Base-by-base conservation (phyloP, 2,329 filamentous ascomycete species). In the Echinosphaeria canescens region DNA sequence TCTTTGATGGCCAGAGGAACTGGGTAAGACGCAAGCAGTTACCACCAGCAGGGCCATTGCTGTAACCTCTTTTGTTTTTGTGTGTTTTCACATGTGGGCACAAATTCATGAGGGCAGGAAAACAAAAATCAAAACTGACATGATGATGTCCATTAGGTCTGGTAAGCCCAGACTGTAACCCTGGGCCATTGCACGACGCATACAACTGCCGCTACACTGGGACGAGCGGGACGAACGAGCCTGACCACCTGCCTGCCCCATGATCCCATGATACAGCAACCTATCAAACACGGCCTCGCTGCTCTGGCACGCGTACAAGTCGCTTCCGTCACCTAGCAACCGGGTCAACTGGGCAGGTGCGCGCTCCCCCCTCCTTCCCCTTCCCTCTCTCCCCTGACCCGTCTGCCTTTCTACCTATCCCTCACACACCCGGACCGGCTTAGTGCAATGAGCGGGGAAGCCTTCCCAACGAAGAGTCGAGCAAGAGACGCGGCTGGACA, bases 291-390 rank as follows among this genome's bases (percentile, higher is more conserved):
- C 70, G 4, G 69, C 79, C 6, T 71, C 76, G 4, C 58, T 85
- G 15, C 56, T 85, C 34, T 85, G 76, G 73, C 75, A 88, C 41
- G 75, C 72, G 4, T 76, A 74, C 42, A 73, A 78, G 43, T 78
- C 75, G 7, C 55, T 85, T 10, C 62, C 68, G 2, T 46, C 54
- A 0, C 75, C 78, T 2, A 72, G 65, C 27, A 62, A 51, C 22
- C 49, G 64, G 11, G 74, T 80, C 13, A 85, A 88, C 48, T 88
- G 79, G 79, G 69, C 75, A 24, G 69, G 67, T 70, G 46, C 24
- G 36, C 29, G 10, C 13, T 13, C 17, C 6, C 17, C 17, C 17
- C 7, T 23, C 12, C 15, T 26, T 4, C 26, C 13, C 10, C 12
- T 28, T 17, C 19, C 13, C 18, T 22, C 15, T 23, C 17, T 8